These are phyloP conservation scores for Holtermannia corniformis DNA, from an alignment of 768 basidiomycete species.

Conservation along the genomic window DNA sequence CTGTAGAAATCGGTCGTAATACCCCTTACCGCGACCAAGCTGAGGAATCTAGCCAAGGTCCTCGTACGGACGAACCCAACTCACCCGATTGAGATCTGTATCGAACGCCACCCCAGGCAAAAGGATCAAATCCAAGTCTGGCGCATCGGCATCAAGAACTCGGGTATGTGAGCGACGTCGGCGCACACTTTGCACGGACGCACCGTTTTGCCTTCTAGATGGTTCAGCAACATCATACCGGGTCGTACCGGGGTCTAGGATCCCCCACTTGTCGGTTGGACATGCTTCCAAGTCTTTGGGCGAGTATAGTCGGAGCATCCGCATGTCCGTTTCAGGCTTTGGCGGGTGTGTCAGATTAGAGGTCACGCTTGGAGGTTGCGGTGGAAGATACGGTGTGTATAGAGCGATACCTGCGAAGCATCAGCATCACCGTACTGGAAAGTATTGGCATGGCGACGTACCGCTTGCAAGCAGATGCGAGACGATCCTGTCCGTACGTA, in stretches of 20 bases:
- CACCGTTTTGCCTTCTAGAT: too few relatives aligned
- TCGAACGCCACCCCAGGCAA: slow-evolving; percentile 37
- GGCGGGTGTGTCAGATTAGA: background rate
- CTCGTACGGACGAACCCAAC: background rate
- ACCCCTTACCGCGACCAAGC: slow-evolving; percentile 35
- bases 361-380: slow-evolving; percentile 1
- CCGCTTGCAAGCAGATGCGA: slow-evolving; percentile 17
- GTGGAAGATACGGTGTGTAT: slow-evolving; percentile 27
- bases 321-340: slow-evolving; percentile 12
- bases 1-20: slow-evolving; percentile 27
- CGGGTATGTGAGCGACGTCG: too few relatives aligned
- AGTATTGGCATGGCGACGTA: slow-evolving; percentile 3
- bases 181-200: too few relatives aligned
- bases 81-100: slow-evolving; percentile 25
- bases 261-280: slow-evolving; percentile 35
- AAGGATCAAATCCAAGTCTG: slow-evolving; percentile 26
- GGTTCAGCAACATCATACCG: slow-evolving; percentile 10
- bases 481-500: slow-evolving; percentile 25
- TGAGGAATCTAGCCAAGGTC: slow-evolving; percentile 2
- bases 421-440: background rate
- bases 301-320: slow-evolving; percentile 29
- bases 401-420: slow-evolving; percentile 12
- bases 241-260: slow-evolving; percentile 23
- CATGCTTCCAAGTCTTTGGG: slow-evolving; percentile 18
- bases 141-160: slow-evolving; percentile 6